These are phyloP conservation scores for Heracleum sosnowskyi DNA, from an alignment of 129 eudicot genomes.

Conservation along the genomic window DNA sequence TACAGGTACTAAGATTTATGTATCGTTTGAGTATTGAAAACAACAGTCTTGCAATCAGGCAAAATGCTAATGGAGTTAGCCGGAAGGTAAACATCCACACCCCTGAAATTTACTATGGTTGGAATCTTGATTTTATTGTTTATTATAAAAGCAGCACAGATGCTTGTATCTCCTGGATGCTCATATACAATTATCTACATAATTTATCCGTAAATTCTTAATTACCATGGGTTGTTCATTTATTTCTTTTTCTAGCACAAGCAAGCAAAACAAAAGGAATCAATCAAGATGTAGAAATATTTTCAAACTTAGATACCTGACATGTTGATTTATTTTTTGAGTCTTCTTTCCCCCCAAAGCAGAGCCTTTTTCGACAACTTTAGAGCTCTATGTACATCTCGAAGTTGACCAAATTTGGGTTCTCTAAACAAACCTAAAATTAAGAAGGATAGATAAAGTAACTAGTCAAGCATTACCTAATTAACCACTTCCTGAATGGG, in stretches of 20 bases:
- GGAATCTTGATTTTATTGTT: constrained; percentile 42
- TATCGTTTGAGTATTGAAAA: constrained; percentile 53
- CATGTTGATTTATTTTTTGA: constrained; percentile 16
- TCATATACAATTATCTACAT: constrained; percentile 49
- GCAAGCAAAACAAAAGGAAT: neutral
- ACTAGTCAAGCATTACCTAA: neutral
- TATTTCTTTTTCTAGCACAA: neutral
- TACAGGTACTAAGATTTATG: no score
- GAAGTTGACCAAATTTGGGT: constrained; percentile 84
- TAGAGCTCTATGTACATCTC: constrained; percentile 66
- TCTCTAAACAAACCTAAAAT: constrained; percentile 67
- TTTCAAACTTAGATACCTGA: constrained; percentile 9
- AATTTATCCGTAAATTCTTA: neutral
- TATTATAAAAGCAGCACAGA: constrained; percentile 75
- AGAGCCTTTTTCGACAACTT: constrained; percentile 52
- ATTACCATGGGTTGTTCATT: neutral
- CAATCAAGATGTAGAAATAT: neutral
- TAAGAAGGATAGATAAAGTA: neutral
- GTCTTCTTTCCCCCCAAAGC: constrained; percentile 29
- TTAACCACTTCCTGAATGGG: neutral
- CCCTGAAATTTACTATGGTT: constrained; percentile 42
- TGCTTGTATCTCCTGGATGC: constrained; percentile 33
- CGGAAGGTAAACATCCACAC: constrained; percentile 38
- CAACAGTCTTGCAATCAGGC: constrained; percentile 86
- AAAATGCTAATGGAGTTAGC: constrained; percentile 66